Base-by-base conservation (phyloP, 2,329 filamentous ascomycete species). In the Leptosphaerulina australis region DNA sequence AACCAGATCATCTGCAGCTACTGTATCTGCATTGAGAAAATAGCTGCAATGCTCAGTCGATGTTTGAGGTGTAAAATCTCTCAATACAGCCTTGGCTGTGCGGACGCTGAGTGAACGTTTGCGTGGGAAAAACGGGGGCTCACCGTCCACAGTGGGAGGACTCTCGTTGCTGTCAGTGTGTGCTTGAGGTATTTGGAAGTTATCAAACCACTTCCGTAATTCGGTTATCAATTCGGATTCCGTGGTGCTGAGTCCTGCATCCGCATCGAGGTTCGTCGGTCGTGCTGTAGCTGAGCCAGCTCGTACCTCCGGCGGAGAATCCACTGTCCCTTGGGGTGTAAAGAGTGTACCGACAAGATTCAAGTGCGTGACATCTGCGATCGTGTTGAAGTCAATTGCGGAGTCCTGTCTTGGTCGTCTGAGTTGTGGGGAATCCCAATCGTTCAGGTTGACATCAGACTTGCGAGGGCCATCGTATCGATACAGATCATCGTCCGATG, bases 361-460 rank as follows among this genome's bases (percentile, higher is more conserved):
- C 12, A 28, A 15, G 21, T 47, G 44, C 11, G 40, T 35, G 6
- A 29, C 22, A 28, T 26, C 35, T 11, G 15, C 12, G 14, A 28
- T 29, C 20, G 35, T 38, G 7, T 8, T 10, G 20, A 26, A 15
- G n/a, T 39, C 30, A 9, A 46, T 20, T 7, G 10, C 28, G 5
- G 44, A 47, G 29, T 47, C 36, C 3, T 47, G 44, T n/a, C 28
- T 28, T 15, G n/a, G 17, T 20, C 35, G 44, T n/a, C 15, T 37
- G 10, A 14, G 9, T 2, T 12, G 26, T 5, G 17, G 12, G 10
- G 5, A 7, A 11, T 25, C 20, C 2, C 11, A 22, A 5, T 28
- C 20, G n/a, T 34, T 12, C n/a, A 18, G 3, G 10, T 14, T 7
- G n/a, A 15, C 12, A 4, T 8, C n/a, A 29, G 12, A 12, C 15